A percentile compares a stretch with the other conserved stretches of the same genome.
Evolutionary conservation across 2,329 filamentous ascomycete genomes (phyloP).

Genomic region (Tricladium varicosporioides): DNA sequence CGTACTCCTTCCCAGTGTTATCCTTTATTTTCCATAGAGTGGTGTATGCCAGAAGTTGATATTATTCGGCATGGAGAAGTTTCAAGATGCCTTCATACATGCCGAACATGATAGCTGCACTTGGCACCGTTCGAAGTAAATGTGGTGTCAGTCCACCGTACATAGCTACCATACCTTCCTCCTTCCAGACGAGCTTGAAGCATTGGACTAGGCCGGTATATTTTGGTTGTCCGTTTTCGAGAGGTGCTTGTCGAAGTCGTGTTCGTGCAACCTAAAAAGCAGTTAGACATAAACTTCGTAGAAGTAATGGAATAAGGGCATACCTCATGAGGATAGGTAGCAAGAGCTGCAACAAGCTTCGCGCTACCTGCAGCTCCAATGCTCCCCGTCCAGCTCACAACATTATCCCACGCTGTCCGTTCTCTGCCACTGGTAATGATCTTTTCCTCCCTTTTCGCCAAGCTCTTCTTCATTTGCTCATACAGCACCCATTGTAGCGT

Average conservation of each 20-base stretch:
- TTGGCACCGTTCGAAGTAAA: conserved; percentile 85
- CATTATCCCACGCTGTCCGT: conserved; percentile 69
- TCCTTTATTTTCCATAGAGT: neutral
- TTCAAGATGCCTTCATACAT: conserved; percentile 56
- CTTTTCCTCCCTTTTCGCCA: conserved; percentile 62
- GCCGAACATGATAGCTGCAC: conserved; percentile 94
- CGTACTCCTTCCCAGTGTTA: conserved; percentile 6
- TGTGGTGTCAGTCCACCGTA: conserved; percentile 93
- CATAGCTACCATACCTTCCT: conserved; percentile 81
- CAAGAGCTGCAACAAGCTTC: conserved; percentile 79
- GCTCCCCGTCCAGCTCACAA: conserved; percentile 76
- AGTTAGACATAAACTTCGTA: conserved; percentile 1
- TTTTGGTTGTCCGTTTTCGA: conserved; percentile 67
- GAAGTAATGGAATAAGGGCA: conserved; percentile 18
- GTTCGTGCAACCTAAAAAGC: conserved; percentile 69
- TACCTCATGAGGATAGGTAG: conserved; percentile 92
- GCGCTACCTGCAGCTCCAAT: conserved; percentile 76
- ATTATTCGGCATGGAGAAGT: conserved; percentile 32
- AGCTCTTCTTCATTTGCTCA: conserved; percentile 81
- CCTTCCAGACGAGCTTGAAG: conserved; percentile 82
- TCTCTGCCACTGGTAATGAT: conserved; percentile 57
- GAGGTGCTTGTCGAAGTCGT: conserved; percentile 80
- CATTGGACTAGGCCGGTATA: conserved; percentile 88
- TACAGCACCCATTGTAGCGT: conserved; percentile 94
- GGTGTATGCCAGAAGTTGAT: neutral